Conservation (phyloP, 495 filamentous ascomycete genomes). For the Bacidia gigantensis region DNA sequence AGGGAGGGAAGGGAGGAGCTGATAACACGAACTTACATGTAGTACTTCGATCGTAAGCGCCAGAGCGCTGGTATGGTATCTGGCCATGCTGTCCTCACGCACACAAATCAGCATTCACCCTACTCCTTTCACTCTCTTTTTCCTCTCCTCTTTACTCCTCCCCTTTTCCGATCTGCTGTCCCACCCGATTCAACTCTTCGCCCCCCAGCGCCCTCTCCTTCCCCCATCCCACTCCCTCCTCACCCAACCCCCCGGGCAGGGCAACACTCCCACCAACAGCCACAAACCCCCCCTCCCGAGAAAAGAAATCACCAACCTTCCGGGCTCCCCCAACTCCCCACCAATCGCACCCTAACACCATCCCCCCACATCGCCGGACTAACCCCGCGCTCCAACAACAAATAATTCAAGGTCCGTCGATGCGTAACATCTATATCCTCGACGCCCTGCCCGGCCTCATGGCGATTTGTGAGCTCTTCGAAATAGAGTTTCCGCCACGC, state of each 20-base stretch:
- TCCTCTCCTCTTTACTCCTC: too few relatives aligned
- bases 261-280: too few relatives aligned
- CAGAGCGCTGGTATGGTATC: background rate
- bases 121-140: too few relatives aligned
- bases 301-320: conserved; percentile 14
- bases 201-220: too few relatives aligned
- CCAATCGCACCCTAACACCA: conserved; percentile 6
- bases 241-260: too few relatives aligned
- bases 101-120: background rate
- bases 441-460: conserved; percentile 3
- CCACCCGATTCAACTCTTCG: too few relatives aligned
- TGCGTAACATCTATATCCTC: conserved; percentile 23
- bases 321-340: conserved; percentile 5
- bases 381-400: conserved; percentile 10
- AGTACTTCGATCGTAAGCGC: background rate
- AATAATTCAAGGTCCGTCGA: conserved; percentile 16
- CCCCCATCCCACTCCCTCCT: too few relatives aligned
- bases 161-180: too few relatives aligned
- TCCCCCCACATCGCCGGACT: conserved; percentile 12
- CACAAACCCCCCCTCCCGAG: too few relatives aligned
- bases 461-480: conserved; percentile 13
- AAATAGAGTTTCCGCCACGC: conserved; percentile 20
- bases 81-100: background rate
- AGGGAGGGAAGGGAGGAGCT: background rate
- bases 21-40: background rate